A percentile compares a stretch with the other conserved stretches of the same genome.
Evolutionary conservation across 176 grass and related monocot species (phyloP).

Genomic region (Aegilops tauschii): DNA sequence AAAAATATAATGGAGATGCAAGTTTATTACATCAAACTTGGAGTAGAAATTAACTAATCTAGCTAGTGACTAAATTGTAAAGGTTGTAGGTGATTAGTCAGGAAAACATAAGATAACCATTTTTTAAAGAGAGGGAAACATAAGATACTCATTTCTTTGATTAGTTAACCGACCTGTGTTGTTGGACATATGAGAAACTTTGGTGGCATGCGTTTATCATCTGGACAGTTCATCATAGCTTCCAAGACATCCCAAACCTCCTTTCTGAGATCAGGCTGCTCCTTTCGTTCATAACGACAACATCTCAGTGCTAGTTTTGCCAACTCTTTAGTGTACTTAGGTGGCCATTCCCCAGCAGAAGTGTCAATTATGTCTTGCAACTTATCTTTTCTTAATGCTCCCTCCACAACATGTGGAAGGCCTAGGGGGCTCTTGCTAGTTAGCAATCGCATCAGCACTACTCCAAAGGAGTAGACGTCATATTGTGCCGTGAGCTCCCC

Average conservation of each 20-base stretch:
- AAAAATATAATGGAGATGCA: constrained; percentile 9
- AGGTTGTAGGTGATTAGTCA: background rate
- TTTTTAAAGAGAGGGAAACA: background rate
- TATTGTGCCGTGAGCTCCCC: constrained; percentile 62
- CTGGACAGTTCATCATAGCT: constrained; percentile 27
- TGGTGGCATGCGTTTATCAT: constrained; percentile 1
- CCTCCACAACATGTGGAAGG: constrained; percentile 34
- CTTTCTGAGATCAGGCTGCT: constrained; percentile 49
- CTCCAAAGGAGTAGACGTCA: constrained; percentile 73
- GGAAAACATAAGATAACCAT: background rate
- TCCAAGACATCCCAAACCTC: constrained; percentile 57
- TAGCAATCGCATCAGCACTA: constrained; percentile 63
- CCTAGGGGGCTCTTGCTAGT: constrained; percentile 46
- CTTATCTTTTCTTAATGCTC: constrained; percentile 20
- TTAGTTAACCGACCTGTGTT: constrained; percentile 29
- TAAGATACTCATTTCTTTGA: background rate
- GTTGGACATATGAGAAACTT: constrained; percentile 50
- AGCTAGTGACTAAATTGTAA: background rate
- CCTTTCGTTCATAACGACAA: constrained; percentile 36
- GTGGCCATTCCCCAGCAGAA: constrained; percentile 61
- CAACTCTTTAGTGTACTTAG: constrained; percentile 30
- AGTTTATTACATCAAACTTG: background rate
- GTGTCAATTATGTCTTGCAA: constrained; percentile 47
- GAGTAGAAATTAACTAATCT: background rate
- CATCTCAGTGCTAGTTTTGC: constrained; percentile 51